A percentile compares a stretch with the other conserved stretches of the same genome.
Conservation (phyloP, 371 early-diverging fungal species). For the Saksenaea vasiformis region DNA sequence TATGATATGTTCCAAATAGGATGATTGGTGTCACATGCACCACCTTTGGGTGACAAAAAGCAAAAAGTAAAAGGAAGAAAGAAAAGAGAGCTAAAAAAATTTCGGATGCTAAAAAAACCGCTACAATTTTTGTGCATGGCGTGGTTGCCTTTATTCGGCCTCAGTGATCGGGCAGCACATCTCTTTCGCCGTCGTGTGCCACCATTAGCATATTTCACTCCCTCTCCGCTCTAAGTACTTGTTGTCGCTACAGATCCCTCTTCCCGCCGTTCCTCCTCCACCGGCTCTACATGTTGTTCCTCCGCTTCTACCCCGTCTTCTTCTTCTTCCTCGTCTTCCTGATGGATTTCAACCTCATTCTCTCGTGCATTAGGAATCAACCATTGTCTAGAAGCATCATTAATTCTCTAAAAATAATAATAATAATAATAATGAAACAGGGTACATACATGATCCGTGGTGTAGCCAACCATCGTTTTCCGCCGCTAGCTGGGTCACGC, state of each 20-base stretch:
- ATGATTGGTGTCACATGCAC: slow-evolving; percentile 1
- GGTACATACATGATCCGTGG: slow-evolving; percentile 63
- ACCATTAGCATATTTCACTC: not conserved
- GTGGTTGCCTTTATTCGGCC: slow-evolving; percentile 4
- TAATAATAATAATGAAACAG: not conserved
- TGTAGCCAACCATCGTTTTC: slow-evolving; percentile 58
- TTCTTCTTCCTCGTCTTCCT: not conserved
- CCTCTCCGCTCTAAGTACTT: not conserved
- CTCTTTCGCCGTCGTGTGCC: not conserved
- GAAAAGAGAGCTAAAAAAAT: slow-evolving; percentile 2
- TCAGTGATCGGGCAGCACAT: slow-evolving; percentile 2
- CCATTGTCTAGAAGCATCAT: not conserved
- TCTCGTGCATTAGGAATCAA: slow-evolving; percentile 1
- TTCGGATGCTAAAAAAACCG: not conserved
- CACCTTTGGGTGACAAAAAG: not conserved
- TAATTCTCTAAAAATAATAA: not conserved
- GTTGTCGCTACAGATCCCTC: not conserved
- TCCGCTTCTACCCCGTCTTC: not conserved
- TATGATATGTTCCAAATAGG: not conserved
- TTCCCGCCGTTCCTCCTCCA: not conserved
- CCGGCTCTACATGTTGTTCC: not conserved
- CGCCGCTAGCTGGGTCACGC: slow-evolving; percentile 61
- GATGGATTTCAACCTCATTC: not conserved
- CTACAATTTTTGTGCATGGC: not conserved
- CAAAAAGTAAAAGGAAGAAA: not conserved